Evolutionary conservation across 2,329 filamentous ascomycete genomes (phyloP).

Genomic region (Penicillium sp.): DNA sequence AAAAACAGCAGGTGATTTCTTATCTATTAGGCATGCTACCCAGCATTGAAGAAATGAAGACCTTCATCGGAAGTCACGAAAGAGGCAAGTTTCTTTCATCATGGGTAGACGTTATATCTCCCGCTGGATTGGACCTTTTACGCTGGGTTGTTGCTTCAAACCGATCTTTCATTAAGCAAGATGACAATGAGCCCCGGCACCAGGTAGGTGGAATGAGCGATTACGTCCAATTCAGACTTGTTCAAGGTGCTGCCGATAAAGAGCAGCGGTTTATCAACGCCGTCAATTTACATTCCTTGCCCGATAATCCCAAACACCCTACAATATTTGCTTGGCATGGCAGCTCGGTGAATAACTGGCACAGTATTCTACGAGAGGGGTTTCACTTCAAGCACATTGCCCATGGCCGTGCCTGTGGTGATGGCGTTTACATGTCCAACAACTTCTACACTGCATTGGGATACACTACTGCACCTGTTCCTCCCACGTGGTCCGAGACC

Average conservation of each 20-base stretch:
- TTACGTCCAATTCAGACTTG: constrained; percentile 81
- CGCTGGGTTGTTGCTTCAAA: constrained; percentile 91
- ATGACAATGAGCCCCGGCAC: constrained; percentile 49
- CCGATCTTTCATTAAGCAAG: constrained; percentile 77
- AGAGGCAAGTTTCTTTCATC: constrained; percentile 41
- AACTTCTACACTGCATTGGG: constrained; percentile 55
- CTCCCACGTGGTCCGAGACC: constrained; percentile 63
- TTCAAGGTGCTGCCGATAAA: constrained; percentile 84
- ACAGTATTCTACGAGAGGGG: constrained; percentile 80
- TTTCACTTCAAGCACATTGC: constrained; percentile 64
- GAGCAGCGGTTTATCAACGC: constrained; percentile 70
- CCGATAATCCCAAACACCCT: constrained; percentile 51
- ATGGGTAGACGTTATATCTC: constrained; percentile 62
- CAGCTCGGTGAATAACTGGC: constrained; percentile 75
- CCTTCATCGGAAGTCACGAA: constrained; percentile 39
- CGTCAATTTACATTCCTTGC: constrained; percentile 46
- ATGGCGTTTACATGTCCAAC: constrained; percentile 79
- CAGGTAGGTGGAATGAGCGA: constrained; percentile 61
- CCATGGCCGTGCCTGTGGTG: constrained; percentile 69
- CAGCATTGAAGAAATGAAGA: constrained; percentile 39
- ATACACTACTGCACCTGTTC: constrained; percentile 44
- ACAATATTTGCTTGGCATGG: constrained; percentile 89
- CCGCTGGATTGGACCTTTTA: constrained; percentile 65
- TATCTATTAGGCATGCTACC: constrained; percentile 43
- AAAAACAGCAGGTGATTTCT: constrained; percentile 33